Conservation (phyloP, 2,329 filamentous ascomycete genomes). For the Monosporascus sp. region DNA sequence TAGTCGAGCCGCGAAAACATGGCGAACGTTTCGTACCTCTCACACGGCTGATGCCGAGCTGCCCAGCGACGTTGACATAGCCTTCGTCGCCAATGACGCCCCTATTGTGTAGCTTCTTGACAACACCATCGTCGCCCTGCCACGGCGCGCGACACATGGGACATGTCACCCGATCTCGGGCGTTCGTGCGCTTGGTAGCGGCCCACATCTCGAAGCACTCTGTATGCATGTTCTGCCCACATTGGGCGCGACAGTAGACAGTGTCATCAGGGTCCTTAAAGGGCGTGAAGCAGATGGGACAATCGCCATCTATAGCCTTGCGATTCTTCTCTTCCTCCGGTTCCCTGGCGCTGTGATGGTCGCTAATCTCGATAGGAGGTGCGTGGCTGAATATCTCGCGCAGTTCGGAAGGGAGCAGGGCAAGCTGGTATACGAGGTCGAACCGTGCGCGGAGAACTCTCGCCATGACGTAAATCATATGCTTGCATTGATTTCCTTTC, state of each 20-base stretch:
- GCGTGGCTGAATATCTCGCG: conserved; percentile 50
- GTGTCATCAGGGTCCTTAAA: conserved; percentile 33
- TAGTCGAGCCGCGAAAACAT: not conserved
- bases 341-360: conserved; percentile 8
- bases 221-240: conserved; percentile 50
- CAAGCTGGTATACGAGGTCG: conserved; percentile 56
- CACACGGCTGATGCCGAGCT: conserved; percentile 50
- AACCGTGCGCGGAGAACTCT: conserved; percentile 53
- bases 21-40: conserved; percentile 35
- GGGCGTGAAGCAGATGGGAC: conserved; percentile 51
- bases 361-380: conserved; percentile 39
- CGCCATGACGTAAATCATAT: conserved; percentile 56
- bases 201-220: conserved; percentile 52
- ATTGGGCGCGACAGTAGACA: conserved; percentile 47
- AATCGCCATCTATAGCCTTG: conserved; percentile 47
- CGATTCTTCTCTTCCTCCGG: conserved; percentile 31
- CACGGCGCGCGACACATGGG: conserved; percentile 56
- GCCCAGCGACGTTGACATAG: conserved; percentile 56
- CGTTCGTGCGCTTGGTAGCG: conserved; percentile 34
- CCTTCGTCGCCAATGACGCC: conserved; percentile 42
- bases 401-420: conserved; percentile 54
- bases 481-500: conserved; percentile 58
- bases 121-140: conserved; percentile 40
- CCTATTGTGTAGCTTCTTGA: conserved; percentile 38
- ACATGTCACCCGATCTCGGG: conserved; percentile 42